Evolutionary conservation across 352 stramenopile genomes (phyloP).

Genomic region (Phytophthora sp.): DNA sequence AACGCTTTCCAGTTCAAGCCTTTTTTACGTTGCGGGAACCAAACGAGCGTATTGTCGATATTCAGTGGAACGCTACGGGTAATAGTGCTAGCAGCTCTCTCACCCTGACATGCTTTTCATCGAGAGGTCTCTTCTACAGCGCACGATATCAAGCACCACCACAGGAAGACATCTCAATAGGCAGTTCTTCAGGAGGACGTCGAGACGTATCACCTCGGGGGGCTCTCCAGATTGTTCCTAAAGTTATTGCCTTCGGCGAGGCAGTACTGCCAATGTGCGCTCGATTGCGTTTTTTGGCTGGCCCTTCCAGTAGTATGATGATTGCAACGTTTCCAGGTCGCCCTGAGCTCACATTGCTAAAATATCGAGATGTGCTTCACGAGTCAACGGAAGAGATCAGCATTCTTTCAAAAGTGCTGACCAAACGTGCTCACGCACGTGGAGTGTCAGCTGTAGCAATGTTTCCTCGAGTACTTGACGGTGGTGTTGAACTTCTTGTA

Average conservation of each 20-base stretch:
- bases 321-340: conserved; percentile 41
- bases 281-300: conserved; percentile 48
- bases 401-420: conserved; percentile 60
- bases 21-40: conserved; percentile 49
- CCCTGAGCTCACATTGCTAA: conserved; percentile 56
- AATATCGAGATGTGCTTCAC: conserved; percentile 55
- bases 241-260: conserved; percentile 56
- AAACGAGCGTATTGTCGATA: conserved; percentile 57
- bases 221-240: conserved; percentile 38
- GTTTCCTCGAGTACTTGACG: conserved; percentile 46
- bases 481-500: conserved; percentile 63
- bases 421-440: conserved; percentile 55
- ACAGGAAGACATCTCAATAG: conserved; percentile 21
- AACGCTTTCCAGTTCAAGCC: conserved; percentile 64
- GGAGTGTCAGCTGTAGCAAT: conserved; percentile 58
- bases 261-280: conserved; percentile 45
- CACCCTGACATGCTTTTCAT: conserved; percentile 65
- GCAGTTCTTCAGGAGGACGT: conserved; percentile 10
- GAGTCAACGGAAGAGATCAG: conserved; percentile 56
- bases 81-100: conserved; percentile 38
- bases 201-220: conserved; percentile 21
- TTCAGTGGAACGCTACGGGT: conserved; percentile 55
- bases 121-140: conserved; percentile 53
- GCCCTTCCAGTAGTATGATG: conserved; percentile 57
- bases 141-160: conserved; percentile 40